Conservation (phyloP, 2,329 filamentous ascomycete species). For the Talaromyces marneffei region DNA sequence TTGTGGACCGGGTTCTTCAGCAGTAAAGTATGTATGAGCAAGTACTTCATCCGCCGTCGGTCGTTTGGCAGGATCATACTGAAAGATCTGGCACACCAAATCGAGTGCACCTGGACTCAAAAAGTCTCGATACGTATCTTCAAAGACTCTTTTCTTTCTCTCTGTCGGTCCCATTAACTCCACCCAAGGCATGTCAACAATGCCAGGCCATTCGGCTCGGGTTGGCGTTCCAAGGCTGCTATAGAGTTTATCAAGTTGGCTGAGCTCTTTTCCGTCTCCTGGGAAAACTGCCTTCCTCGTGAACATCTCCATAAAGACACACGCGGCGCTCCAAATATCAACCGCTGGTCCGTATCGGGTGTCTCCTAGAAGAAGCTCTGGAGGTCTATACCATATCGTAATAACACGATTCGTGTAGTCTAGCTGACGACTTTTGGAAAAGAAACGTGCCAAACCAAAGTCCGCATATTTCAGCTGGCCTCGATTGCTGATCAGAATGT, state of each 20-base stretch:
- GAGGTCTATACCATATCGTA: constrained; percentile 95
- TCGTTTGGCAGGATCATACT: constrained; percentile 77
- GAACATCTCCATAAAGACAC: constrained; percentile 95
- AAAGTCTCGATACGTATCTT: constrained; percentile 71
- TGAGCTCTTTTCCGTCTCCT: constrained; percentile 91
- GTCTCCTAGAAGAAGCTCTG: constrained; percentile 83
- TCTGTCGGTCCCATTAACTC: constrained; percentile 77
- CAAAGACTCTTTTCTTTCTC: constrained; percentile 68
- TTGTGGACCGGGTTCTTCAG: constrained; percentile 68
- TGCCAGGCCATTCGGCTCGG: constrained; percentile 74
- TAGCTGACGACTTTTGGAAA: constrained; percentile 81
- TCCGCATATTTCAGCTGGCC: constrained; percentile 90
- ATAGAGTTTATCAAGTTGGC: constrained; percentile 96
- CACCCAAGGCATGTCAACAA: constrained; percentile 96
- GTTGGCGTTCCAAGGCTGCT: constrained; percentile 83
- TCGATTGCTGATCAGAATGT: constrained; percentile 86
- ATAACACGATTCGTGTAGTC: constrained; percentile 99
- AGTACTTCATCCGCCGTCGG: constrained; percentile 80
- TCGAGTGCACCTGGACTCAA: constrained; percentile 78
- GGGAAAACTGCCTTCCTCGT: constrained; percentile 90
- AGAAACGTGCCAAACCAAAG: constrained; percentile 93
- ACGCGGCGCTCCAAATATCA: constrained; percentile 95
- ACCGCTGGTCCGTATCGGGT: constrained; percentile 85
- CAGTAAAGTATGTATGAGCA: constrained; percentile 79
- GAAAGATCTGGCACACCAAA: constrained; percentile 76